Percentiles rank a stretch among this genome's conserved stretches.
These are phyloP conservation scores for Hemileccinum rubropunctum DNA, from an alignment of 768 basidiomycete genomes.

Conservation along the genomic window DNA sequence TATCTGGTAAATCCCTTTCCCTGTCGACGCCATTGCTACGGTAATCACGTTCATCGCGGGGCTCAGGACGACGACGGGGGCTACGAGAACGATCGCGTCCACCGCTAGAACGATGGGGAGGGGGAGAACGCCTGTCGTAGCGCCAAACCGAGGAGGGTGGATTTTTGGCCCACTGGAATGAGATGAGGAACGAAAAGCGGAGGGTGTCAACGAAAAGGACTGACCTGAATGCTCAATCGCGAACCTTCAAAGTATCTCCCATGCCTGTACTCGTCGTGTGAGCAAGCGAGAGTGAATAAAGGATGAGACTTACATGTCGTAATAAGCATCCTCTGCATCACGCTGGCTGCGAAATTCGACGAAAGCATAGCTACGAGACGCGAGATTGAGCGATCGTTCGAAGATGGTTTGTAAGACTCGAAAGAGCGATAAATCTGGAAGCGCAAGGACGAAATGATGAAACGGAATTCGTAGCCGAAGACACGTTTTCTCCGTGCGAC, in stretches of 20 bases:
- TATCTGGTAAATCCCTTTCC: conserved; percentile 30
- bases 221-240: conserved; percentile 71
- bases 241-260: conserved; percentile 72
- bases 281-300: conserved; percentile 2
- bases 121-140: conserved; percentile 56
- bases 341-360: conserved; percentile 77
- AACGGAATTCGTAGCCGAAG: conserved; percentile 24
- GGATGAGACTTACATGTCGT: conserved; percentile 62
- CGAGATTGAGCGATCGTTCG: conserved; percentile 58
- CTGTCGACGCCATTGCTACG: conserved; percentile 38
- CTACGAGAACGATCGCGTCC: conserved; percentile 52
- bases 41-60: conserved; percentile 39
- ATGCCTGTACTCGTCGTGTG: conserved; percentile 51
- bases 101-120: conserved; percentile 36
- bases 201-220: conserved; percentile 6
- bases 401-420: conserved; percentile 33
- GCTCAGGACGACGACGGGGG: conserved; percentile 45
- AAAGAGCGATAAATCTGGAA: conserved; percentile 33
- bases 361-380: conserved; percentile 76
- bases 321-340: conserved; percentile 81
- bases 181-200: not conserved
- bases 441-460: conserved; percentile 27
- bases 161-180: conserved; percentile 72
- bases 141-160: conserved; percentile 85
- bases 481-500: conserved; percentile 28